These are phyloP conservation scores for Globisporangium abappressorium DNA, from an alignment of 352 stramenopile genomes.

Conservation along the genomic window DNA sequence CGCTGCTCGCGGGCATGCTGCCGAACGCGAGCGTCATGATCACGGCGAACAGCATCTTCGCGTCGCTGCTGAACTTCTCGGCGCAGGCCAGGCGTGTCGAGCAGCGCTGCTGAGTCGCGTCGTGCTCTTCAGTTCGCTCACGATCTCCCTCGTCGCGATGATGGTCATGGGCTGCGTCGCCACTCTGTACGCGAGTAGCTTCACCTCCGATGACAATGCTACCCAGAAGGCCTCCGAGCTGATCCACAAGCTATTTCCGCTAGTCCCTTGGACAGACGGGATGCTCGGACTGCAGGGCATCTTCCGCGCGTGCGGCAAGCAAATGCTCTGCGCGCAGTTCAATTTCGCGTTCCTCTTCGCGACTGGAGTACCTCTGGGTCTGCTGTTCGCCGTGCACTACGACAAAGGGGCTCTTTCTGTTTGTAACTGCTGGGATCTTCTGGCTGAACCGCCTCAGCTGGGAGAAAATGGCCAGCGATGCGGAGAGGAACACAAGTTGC, in stretches of 20 bases:
- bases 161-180: constrained; percentile 22
- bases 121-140: constrained; percentile 18
- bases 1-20: constrained; percentile 27
- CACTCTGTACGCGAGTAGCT: constrained; percentile 15
- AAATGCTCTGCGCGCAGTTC: constrained; percentile 19
- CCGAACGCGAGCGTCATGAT: constrained; percentile 32
- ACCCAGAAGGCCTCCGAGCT: neutral
- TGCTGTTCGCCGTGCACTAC: constrained; percentile 19
- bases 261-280: constrained; percentile 15
- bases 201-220: constrained; percentile 11
- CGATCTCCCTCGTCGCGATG: constrained; percentile 17
- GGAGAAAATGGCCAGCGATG: constrained; percentile 8
- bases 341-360: constrained; percentile 21
- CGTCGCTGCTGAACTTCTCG: constrained; percentile 25
- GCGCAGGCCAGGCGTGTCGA: constrained; percentile 23
- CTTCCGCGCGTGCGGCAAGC: constrained; percentile 19
- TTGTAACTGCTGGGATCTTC: constrained; percentile 12
- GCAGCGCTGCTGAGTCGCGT: constrained; percentile 20
- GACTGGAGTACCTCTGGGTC: constrained; percentile 23
- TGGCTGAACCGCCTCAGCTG: constrained; percentile 22
- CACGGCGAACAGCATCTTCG: constrained; percentile 33
- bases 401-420: constrained; percentile 16
- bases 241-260: neutral
- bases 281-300: constrained; percentile 15
- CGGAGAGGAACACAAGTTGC: constrained; percentile 17